Evolutionary conservation across 192 early-diverging fungal genomes (phyloP).

Genomic region (Coemansia brasiliensis): DNA sequence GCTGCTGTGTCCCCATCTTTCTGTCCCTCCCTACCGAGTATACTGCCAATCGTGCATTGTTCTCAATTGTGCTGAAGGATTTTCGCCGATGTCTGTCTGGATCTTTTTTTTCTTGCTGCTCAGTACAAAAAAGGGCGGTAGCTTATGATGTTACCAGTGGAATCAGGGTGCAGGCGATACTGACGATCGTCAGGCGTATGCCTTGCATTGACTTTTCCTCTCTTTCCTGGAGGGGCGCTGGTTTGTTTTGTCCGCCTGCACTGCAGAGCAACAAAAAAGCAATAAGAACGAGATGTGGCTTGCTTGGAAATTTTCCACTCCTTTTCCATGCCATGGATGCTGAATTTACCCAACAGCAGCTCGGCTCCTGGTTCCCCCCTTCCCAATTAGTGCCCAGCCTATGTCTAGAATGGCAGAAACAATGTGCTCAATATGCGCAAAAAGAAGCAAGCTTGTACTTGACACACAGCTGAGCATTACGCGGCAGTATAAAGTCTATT

Average conservation of each 20-base stretch:
- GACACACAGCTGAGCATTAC: not conserved
- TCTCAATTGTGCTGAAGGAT: too few relatives aligned
- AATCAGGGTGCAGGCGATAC: not conserved
- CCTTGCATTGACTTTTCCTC: conserved; percentile 8
- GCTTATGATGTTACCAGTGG: too few relatives aligned
- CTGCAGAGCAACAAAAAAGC: not conserved
- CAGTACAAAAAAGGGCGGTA: too few relatives aligned
- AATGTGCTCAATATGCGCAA: not conserved
- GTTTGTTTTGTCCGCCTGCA: conserved; percentile 2
- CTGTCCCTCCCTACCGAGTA: not conserved
- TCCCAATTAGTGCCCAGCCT: too few relatives aligned
- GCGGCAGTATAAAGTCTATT: too few relatives aligned
- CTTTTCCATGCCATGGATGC: not conserved
- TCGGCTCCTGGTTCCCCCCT: not conserved
- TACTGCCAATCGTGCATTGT: too few relatives aligned
- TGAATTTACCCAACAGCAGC: conserved; percentile 4
- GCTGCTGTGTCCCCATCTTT: not conserved
- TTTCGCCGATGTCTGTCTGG: too few relatives aligned
- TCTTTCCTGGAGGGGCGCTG: not conserved
- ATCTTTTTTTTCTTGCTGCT: not conserved
- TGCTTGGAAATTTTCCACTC: not conserved
- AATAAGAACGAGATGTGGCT: conserved; percentile 6
- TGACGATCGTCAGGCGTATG: not conserved
- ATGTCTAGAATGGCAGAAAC: too few relatives aligned
- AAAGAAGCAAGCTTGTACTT: not conserved